These are phyloP conservation scores for Ceratobasidium papillatum DNA, from an alignment of 1,284 basidiomycete genomes.

Conservation along the genomic window DNA sequence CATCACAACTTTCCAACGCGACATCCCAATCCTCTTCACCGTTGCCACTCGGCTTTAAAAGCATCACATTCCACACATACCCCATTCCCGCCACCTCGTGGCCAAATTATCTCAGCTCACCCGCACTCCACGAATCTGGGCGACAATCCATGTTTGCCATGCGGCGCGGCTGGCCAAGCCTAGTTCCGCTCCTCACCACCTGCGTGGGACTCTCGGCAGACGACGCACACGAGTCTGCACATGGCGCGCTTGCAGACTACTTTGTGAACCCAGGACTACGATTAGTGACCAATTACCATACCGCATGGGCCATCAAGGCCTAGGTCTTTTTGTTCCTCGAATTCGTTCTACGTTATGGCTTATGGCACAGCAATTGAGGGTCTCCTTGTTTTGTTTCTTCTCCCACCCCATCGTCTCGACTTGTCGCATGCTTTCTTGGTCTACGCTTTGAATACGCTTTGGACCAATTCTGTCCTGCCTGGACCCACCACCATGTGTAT, in stretches of 20 bases:
- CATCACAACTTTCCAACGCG: neutral
- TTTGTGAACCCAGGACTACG: neutral
- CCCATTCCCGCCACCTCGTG: constrained; percentile 19
- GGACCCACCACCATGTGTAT: neutral
- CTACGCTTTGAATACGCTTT: neutral
- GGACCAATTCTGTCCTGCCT: neutral
- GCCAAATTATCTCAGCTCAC: constrained; percentile 7
- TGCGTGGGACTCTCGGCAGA: constrained; percentile 23
- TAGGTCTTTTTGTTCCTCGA: neutral
- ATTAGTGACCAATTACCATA: constrained; percentile 25
- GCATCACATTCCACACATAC: constrained; percentile 9
- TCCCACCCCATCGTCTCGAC: neutral
- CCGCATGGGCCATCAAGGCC: constrained; percentile 25
- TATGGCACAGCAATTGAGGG: neutral
- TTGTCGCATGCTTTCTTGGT: neutral
- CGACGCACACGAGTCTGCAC: constrained; percentile 9
- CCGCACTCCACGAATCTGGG: constrained; percentile 19
- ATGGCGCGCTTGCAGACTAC: constrained; percentile 25
- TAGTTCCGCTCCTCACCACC: constrained; percentile 18
- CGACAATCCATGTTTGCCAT: constrained; percentile 15
- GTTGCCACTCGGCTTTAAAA: neutral
- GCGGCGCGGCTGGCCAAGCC: constrained; percentile 21
- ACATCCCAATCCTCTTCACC: neutral
- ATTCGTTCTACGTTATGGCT: neutral
- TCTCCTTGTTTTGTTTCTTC: neutral